phyloP scores from a whole-genome alignment of 208 protist genomes.

The Borovskyia barvae region DNA sequence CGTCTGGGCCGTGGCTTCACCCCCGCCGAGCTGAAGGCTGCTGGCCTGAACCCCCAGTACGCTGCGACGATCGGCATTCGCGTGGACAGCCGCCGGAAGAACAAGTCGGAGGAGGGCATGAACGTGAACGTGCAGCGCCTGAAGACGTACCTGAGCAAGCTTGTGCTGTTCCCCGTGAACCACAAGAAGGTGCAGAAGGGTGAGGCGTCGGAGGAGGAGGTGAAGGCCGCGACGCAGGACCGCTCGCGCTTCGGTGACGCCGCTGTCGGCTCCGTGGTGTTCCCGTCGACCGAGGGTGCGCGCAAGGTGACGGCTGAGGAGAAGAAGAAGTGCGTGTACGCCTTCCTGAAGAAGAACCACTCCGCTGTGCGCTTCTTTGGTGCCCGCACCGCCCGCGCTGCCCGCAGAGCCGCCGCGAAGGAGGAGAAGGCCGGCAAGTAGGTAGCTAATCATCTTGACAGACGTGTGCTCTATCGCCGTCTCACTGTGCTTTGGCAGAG shows the following conservation, averaged over 20 bases:
- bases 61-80: conserved; percentile 96
- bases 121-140: conserved; percentile 95
- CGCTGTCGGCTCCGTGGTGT: conserved; percentile 67
- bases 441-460: no score
- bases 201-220: conserved; percentile 67
- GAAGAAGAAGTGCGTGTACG: conserved; percentile 88
- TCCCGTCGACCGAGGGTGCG: conserved; percentile 45
- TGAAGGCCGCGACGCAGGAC: conserved; percentile 77
- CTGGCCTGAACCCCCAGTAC: conserved; percentile 72
- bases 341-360: conserved; percentile 91
- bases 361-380: conserved; percentile 92
- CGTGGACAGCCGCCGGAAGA: conserved; percentile 95
- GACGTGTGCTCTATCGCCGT: no score
- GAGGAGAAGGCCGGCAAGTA: conserved; percentile 74
- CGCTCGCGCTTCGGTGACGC: conserved; percentile 65
- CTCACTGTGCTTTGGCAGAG: no score
- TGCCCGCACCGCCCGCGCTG: conserved; percentile 74
- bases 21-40: conserved; percentile 94
- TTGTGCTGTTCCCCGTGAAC: conserved; percentile 93
- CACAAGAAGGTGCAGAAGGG: conserved; percentile 85
- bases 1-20: conserved; percentile 97
- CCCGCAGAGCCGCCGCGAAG: conserved; percentile 81
- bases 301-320: conserved; percentile 88
- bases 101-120: conserved; percentile 94
- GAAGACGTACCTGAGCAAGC: conserved; percentile 96